phyloP scores from a whole-genome alignment of 2,329 filamentous ascomycete species.

The Shiraia sp. region DNA sequence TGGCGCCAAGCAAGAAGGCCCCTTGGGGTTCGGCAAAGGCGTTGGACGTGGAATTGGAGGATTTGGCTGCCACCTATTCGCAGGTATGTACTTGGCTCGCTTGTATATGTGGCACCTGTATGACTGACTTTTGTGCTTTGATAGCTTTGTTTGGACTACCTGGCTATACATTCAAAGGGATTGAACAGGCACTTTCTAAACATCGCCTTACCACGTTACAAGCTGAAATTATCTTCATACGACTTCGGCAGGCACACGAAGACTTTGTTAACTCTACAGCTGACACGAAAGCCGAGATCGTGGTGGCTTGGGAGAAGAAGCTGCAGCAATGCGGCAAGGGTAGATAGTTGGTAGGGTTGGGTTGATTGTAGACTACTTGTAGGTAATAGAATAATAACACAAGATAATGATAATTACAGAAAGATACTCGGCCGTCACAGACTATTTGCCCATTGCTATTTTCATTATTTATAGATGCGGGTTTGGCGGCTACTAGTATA shows the following conservation, averaged over 20 bases:
- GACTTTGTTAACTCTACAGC: not conserved
- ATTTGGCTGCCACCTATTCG: constrained; percentile 12
- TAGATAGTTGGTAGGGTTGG: too few relatives aligned
- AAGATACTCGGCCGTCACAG: too few relatives aligned
- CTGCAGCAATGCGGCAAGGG: not conserved
- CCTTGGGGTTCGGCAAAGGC: constrained; percentile 57
- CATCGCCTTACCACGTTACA: constrained; percentile 3
- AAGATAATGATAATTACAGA: too few relatives aligned
- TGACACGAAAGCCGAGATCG: not conserved
- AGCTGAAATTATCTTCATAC: constrained; percentile 6
- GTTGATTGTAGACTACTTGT: too few relatives aligned
- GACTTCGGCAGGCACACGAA: constrained; percentile 3
- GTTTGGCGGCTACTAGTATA: too few relatives aligned
- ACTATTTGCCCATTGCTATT: too few relatives aligned
- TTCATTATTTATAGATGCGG: too few relatives aligned
- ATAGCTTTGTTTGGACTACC: constrained; percentile 1
- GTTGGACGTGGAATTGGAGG: constrained; percentile 35
- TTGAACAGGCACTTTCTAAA: constrained; percentile 5
- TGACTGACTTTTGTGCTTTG: not conserved
- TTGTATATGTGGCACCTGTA: not conserved
- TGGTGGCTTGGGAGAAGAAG: constrained; percentile 1
- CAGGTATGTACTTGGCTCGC: constrained; percentile 3
- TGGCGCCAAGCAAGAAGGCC: constrained; percentile 65
- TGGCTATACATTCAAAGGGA: constrained; percentile 26
- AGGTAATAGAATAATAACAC: too few relatives aligned